Evolutionary conservation across 163 green algal genomes (phyloP).

Genomic region (Chlorella variabilis): DNA sequence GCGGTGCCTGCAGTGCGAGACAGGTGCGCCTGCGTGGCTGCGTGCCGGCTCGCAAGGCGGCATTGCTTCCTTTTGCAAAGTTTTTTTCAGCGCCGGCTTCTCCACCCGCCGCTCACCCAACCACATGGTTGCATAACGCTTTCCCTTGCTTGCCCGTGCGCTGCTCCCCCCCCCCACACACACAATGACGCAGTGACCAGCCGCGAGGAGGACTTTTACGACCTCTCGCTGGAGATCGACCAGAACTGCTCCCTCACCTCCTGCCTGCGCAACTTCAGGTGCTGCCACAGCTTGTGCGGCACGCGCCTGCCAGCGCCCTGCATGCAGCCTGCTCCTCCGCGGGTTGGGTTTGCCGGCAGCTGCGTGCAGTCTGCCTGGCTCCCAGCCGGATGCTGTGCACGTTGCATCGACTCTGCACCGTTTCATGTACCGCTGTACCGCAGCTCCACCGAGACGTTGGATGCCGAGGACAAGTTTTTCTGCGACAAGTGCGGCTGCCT

Average conservation of each 20-base stretch:
- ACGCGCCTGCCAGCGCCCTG: too few species aligned
- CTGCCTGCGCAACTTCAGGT: conserved; percentile 95
- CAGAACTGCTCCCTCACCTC: conserved; percentile 90
- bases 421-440: not conserved
- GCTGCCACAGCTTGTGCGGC: not conserved
- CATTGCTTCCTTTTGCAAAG: not conserved
- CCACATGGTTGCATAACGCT: not conserved
- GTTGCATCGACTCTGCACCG: not conserved
- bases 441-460: conserved; percentile 89
- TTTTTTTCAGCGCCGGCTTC: not conserved
- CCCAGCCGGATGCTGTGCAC: too few species aligned
- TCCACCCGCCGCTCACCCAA: not conserved
- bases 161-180: too few species aligned
- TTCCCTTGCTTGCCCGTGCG: not conserved
- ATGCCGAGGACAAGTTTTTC: conserved; percentile 96
- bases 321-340: not conserved
- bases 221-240: conserved; percentile 96
- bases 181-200: conserved; percentile 66
- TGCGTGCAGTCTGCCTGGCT: not conserved
- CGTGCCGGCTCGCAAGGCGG: not conserved
- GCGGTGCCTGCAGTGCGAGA: conserved; percentile 96
- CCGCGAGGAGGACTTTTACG: conserved; percentile 95
- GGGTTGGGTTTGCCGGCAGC: too few species aligned
- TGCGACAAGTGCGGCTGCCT: conserved; percentile 94
- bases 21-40: conserved; percentile 32